Evolutionary conservation across 768 basidiomycete species (phyloP).

Genomic region (Strobilomyces confusus): DNA sequence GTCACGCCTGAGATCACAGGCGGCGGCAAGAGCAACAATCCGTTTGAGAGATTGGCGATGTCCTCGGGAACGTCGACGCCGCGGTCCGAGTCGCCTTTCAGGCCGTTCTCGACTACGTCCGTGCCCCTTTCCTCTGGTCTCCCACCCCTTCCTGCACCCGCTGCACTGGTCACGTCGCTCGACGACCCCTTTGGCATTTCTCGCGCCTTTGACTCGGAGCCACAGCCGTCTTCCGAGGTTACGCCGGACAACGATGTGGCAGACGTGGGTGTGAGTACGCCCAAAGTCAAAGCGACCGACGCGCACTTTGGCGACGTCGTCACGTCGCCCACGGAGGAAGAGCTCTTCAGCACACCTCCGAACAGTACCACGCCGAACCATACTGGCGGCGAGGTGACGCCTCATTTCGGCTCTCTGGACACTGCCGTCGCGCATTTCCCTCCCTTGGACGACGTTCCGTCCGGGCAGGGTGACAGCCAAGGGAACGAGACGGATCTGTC

Average conservation of each 20-base stretch:
- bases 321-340: conserved; percentile 38
- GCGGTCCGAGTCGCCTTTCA: conserved; percentile 60
- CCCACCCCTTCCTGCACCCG: conserved; percentile 9
- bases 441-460: conserved; percentile 31
- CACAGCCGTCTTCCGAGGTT: conserved; percentile 9
- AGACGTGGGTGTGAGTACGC: conserved; percentile 21
- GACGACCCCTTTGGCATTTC: conserved; percentile 56
- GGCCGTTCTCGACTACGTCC: conserved; percentile 42
- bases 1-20: too few species aligned
- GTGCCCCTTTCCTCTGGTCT: conserved; percentile 35
- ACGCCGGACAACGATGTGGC: conserved; percentile 20
- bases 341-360: conserved; percentile 61
- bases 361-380: conserved; percentile 34
- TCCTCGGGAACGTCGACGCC: conserved; percentile 36
- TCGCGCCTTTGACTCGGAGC: conserved; percentile 19
- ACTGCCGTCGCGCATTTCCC: conserved; percentile 33
- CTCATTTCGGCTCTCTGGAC: conserved; percentile 26
- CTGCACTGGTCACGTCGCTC: conserved; percentile 5
- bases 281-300: conserved; percentile 11
- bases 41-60: conserved; percentile 73
- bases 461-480: conserved; percentile 20
- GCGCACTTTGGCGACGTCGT: conserved; percentile 21
- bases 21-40: conserved; percentile 80
- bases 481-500: conserved; percentile 51
- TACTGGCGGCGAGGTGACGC: conserved; percentile 7